A percentile compares a stretch with the other conserved stretches of the same genome.
Conservation (phyloP, 1,284 basidiomycete genomes). For the Nidula niveotomentosa region DNA sequence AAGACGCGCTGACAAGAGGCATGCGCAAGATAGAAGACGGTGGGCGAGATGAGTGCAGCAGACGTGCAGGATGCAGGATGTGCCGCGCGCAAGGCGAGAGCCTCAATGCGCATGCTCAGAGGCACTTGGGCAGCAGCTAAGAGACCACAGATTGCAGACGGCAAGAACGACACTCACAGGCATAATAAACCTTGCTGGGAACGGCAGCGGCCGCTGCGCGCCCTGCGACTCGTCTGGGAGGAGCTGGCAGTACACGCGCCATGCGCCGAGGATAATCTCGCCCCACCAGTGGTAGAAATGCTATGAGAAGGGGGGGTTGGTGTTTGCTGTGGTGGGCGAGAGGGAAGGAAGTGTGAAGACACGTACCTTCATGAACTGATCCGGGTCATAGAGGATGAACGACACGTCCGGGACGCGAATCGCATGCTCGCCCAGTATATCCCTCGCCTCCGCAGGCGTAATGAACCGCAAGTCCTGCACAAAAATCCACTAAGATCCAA, state of each 20-base stretch:
- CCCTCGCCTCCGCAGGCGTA: constrained; percentile 5
- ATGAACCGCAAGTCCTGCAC: constrained; percentile 17
- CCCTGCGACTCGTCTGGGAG: constrained; percentile 10
- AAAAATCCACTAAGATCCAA: neutral
- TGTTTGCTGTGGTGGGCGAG: neutral
- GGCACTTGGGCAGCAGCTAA: no score
- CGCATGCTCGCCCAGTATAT: constrained; percentile 9
- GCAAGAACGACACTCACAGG: constrained; percentile 23
- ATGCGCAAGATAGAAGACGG: no score
- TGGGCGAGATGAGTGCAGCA: no score
- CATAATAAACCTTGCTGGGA: constrained; percentile 29
- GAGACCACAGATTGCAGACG: no score
- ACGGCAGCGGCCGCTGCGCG: constrained; percentile 11
- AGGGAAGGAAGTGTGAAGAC: neutral
- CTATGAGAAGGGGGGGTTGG: constrained; percentile 14
- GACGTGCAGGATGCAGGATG: no score
- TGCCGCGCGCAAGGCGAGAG: no score
- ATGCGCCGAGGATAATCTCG: constrained; percentile 37
- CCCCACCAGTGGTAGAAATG: constrained; percentile 46
- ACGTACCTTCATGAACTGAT: constrained; percentile 33
- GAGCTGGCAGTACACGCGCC: constrained; percentile 28
- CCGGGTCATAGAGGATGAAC: constrained; percentile 16
- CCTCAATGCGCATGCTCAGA: no score
- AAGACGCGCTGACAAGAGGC: no score
- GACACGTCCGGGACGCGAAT: constrained; percentile 14